Conservation (phyloP, 257 asterid genomes). For the Phtheirospermum japonicum region DNA sequence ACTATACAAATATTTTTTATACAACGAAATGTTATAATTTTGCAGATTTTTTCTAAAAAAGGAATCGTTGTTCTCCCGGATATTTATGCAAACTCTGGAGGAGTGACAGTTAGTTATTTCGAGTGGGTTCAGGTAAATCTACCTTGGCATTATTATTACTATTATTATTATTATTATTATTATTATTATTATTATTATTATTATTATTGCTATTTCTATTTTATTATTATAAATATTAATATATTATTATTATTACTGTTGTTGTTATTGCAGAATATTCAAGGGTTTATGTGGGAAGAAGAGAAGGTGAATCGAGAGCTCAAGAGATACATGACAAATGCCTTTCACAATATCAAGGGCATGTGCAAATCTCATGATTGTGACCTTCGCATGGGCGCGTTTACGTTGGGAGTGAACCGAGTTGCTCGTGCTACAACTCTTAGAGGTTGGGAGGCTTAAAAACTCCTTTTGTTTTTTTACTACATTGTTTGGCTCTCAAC, state of each 20-base stretch:
- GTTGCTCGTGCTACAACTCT: constrained; percentile 15
- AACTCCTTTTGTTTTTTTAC: not conserved
- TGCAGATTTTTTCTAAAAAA: constrained; percentile 13
- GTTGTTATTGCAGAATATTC: constrained; percentile 7
- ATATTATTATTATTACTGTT: no score
- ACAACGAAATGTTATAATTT: not conserved
- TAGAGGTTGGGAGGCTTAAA: constrained; percentile 16
- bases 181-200: not conserved
- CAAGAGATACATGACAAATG: constrained; percentile 13
- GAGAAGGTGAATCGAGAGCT: constrained; percentile 17
- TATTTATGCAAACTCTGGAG: constrained; percentile 4
- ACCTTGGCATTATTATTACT: no score
- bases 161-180: not conserved
- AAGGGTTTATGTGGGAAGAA: constrained; percentile 18
- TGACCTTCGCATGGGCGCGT: constrained; percentile 16
- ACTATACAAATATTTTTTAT: not conserved
- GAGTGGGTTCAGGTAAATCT: constrained; percentile 18
- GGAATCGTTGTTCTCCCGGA: constrained; percentile 6
- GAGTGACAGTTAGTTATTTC: constrained; percentile 20
- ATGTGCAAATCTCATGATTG: constrained; percentile 14
- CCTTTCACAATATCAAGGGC: constrained; percentile 7
- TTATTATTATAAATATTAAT: not conserved
- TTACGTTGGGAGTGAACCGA: constrained; percentile 12
- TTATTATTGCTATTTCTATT: no score
- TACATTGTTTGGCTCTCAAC: not conserved